Conservation (phyloP, 1,139 yeast species). For the Taphrina deformans region DNA sequence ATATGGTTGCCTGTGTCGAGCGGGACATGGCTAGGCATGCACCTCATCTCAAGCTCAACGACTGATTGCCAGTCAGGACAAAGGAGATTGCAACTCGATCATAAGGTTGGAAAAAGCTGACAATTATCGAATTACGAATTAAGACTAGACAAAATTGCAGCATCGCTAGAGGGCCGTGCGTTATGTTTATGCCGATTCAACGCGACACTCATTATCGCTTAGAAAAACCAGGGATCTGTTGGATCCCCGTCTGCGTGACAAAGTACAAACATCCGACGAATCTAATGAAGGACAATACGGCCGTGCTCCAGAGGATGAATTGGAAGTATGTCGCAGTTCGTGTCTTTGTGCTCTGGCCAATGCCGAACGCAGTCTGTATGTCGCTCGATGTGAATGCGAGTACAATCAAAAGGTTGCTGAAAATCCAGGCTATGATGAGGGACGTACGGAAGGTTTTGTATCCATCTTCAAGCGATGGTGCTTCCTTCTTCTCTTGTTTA, state of each 20-base stretch:
- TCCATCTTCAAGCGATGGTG: conserved; percentile 55
- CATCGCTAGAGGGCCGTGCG: neutral
- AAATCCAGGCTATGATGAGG: conserved; percentile 77
- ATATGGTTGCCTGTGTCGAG: conserved; percentile 18
- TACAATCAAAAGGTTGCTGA: conserved; percentile 68
- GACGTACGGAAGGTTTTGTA: conserved; percentile 77
- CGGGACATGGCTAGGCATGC: conserved; percentile 18
- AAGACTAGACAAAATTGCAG: neutral
- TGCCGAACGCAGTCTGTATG: conserved; percentile 27
- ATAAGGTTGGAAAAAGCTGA: neutral
- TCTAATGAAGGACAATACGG: conserved; percentile 72
- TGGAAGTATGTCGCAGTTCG: conserved; percentile 62
- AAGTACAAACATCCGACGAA: conserved; percentile 67
- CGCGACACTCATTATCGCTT: too few relatives aligned
- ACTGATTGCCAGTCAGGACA: too few relatives aligned
- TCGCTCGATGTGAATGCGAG: conserved; percentile 56
- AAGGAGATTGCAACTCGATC: too few relatives aligned
- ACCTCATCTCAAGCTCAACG: neutral
- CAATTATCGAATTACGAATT: neutral
- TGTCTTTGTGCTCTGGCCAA: conserved; percentile 36
- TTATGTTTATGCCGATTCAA: too few relatives aligned
- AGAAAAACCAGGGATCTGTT: conserved; percentile 17
- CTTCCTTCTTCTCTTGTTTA: conserved; percentile 44
- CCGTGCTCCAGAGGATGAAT: conserved; percentile 77
- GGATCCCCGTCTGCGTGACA: conserved; percentile 46